A percentile compares a stretch with the other conserved stretches of the same genome.
Conservation (phyloP, 2,329 filamentous ascomycete species). For the Elsinoe necatrix region DNA sequence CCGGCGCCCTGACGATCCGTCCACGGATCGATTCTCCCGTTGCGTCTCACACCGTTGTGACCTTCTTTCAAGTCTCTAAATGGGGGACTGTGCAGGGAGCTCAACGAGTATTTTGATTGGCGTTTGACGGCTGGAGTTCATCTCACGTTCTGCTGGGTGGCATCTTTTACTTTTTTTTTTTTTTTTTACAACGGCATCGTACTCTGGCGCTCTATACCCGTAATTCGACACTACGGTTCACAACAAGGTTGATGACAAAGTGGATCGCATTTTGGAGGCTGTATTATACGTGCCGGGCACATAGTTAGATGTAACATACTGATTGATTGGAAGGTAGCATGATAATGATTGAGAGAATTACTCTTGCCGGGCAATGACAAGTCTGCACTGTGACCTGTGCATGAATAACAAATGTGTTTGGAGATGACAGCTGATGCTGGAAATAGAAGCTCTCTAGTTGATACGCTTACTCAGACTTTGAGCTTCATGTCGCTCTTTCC, state of each 20-base stretch:
- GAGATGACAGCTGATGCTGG: neutral
- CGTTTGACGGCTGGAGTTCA: neutral
- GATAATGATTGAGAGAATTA: neutral
- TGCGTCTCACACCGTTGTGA: neutral
- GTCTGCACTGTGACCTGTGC: neutral
- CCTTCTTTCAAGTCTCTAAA: neutral
- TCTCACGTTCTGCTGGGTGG: conserved; percentile 13
- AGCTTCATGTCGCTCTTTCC: neutral
- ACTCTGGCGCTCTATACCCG: conserved; percentile 18
- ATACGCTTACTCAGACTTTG: neutral
- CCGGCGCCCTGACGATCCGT: neutral
- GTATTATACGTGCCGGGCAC: conserved; percentile 11
- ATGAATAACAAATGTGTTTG: neutral
- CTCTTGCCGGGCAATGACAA: too few relatives aligned
- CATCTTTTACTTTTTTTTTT: conserved; percentile 5
- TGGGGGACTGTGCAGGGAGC: neutral
- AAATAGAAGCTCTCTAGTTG: neutral
- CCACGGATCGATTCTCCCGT: conserved; percentile 1
- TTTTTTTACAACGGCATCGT: neutral
- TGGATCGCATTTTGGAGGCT: conserved; percentile 5
- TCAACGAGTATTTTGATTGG: neutral
- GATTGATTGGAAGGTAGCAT: neutral
- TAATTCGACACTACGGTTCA: conserved; percentile 8
- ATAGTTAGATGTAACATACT: conserved; percentile 9
- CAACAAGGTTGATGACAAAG: conserved; percentile 4